A percentile compares a stretch with the other conserved stretches of the same genome.
These are phyloP conservation scores for Pseudogymnoascus sp. DNA, from an alignment of 2,329 filamentous ascomycete genomes.

Conservation along the genomic window DNA sequence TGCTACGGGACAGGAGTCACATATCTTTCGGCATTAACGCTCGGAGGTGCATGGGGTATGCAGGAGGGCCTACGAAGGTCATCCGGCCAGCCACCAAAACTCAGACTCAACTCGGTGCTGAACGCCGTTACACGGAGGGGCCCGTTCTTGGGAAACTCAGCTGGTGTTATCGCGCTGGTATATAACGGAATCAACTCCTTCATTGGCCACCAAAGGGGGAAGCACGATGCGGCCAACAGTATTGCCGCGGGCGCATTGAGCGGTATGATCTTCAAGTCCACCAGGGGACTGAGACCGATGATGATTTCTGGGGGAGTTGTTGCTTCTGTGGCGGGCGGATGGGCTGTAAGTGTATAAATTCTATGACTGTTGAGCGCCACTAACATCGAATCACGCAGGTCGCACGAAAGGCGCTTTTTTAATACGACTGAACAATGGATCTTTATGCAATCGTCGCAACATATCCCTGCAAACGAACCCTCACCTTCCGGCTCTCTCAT, in stretches of 20 bases:
- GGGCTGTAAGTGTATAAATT: constrained; percentile 63
- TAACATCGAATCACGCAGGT: constrained; percentile 30
- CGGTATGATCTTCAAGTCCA: constrained; percentile 95
- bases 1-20: constrained; percentile 96
- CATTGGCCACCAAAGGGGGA: constrained; percentile 69
- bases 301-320: constrained; percentile 89
- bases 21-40: constrained; percentile 75
- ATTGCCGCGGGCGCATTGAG: constrained; percentile 77
- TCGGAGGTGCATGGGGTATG: constrained; percentile 88
- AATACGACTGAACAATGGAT: constrained; percentile 15
- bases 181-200: constrained; percentile 91
- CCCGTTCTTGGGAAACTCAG: constrained; percentile 92
- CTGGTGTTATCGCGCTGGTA: constrained; percentile 87
- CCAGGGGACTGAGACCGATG: constrained; percentile 82
- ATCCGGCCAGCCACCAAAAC: constrained; percentile 71
- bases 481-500: not conserved
- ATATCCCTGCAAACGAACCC: constrained; percentile 11
- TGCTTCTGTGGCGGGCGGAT: constrained; percentile 71
- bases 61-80: constrained; percentile 79
- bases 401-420: constrained; percentile 42
- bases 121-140: constrained; percentile 90
- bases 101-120: constrained; percentile 86
- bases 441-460: constrained; percentile 8
- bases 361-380: constrained; percentile 11
- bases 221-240: constrained; percentile 86